Conservation (phyloP, 177 flowering plant species). For the Vitis hybrid region DNA sequence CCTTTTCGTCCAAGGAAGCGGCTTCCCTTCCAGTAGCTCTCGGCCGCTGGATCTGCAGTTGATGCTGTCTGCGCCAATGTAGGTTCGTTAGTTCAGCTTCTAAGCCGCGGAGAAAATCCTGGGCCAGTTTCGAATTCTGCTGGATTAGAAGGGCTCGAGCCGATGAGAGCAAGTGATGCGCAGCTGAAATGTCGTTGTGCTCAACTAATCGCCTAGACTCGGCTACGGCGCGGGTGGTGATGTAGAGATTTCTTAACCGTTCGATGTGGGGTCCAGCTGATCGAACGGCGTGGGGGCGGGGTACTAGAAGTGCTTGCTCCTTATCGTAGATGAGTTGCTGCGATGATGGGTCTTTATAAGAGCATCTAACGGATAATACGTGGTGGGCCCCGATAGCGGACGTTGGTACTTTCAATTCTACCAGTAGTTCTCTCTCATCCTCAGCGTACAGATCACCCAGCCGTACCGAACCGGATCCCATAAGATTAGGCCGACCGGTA, state of each 20-base stretch:
- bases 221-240: conserved; percentile 64
- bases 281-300: conserved; percentile 51
- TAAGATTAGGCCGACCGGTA: conserved; percentile 41
- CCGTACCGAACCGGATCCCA: conserved; percentile 43
- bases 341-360: conserved; percentile 54
- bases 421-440: conserved; percentile 77
- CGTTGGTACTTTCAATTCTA: conserved; percentile 69
- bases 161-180: conserved; percentile 58
- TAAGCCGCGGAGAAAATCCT: conserved; percentile 41
- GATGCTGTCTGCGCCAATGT: conserved; percentile 37
- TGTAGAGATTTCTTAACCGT: conserved; percentile 56
- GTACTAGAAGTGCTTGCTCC: conserved; percentile 52
- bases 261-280: conserved; percentile 46
- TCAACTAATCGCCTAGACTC: conserved; percentile 63
- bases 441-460: conserved; percentile 73
- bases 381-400: conserved; percentile 46
- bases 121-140: conserved; percentile 35
- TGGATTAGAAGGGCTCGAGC: conserved; percentile 58
- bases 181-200: conserved; percentile 48
- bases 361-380: conserved; percentile 52
- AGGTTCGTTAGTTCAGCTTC: conserved; percentile 69
- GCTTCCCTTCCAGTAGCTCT: conserved; percentile 25
- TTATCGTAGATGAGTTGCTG: conserved; percentile 33
- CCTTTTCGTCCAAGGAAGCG: conserved; percentile 42
- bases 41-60: conserved; percentile 22